Evolutionary conservation across 2,329 filamentous ascomycete genomes (phyloP), one percentile per base, ranked within the genome.

Genomic region (Scedosporium minutisporum): DNA sequence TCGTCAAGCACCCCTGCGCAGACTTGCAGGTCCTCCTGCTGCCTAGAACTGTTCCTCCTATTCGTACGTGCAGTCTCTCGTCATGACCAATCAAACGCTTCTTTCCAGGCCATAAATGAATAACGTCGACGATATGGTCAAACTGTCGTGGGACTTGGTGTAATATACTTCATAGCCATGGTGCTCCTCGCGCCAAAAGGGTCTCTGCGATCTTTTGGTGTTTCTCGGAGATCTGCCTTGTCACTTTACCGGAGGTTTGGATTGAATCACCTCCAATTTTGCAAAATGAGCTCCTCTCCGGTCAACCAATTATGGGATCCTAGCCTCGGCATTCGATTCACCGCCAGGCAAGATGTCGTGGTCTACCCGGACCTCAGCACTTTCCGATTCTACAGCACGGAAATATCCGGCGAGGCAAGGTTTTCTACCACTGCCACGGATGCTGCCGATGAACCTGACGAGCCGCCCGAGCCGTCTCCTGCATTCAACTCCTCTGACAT

Each of bases 281-380:
- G 53, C 21, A 62, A 21, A 14, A 62, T 62, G 60, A 55, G 33
- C n/a, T 58, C 60, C 3, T 41, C 21, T 33, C 60, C 60, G 1
- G 14, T 23, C 18, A 27, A 18, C 14, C 51, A 53, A 10, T n/a
- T 62, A 7, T 62, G 60, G 60, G 60, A 62, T 23, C 60, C 60
- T 6, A 58, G 51, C 38, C 29, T 16, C 14, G 60, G 60, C 3
- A 62, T 62, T 46, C 51, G 53, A 4, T 62, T 62, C 33, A 23
- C 60, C 27, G 12, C 27, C 18, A 33, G 18, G 33, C 33, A 25
- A 38, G 60, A 42, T 57, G 25, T 2, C 10, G 60, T 62, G 18
- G 51, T 62, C 18, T 62, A 62, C 46, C 60, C 60, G 3, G 57
- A 41, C 16, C 21, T 62, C 25, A 38, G 57, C 25, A 21, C 42